Evolutionary conservation across 176 grass and related monocot genomes (phyloP), one percentile per base, ranked within the genome.

Genomic region (Carex cristatella): DNA sequence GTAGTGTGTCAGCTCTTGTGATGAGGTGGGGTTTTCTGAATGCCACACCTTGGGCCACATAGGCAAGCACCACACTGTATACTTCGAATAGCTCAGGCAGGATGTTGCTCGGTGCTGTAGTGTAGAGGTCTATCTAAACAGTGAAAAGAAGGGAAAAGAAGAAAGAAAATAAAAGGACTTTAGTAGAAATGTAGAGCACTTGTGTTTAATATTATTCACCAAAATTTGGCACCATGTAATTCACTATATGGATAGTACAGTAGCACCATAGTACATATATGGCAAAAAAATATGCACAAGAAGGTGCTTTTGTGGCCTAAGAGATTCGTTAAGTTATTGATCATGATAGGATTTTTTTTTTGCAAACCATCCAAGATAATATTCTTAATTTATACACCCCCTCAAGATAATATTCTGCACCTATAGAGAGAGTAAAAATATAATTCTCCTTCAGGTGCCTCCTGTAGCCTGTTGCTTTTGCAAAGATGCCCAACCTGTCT

Each of bases 1-100:
- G 90, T 79, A 95, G 87, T 57, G 91, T 87, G 81, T 95, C 93
- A 63, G 90, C 90, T 80, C 85, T 88, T 85, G 86, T 86, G 65
- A 99, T 91, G 73, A 92, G 88, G 42, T 94, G 86, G 58, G 96
- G 96, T 55, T 82, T 88, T 88, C 92, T 99, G 89, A 84, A 86
- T 58, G 86, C 79, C 84, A 95, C 91, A 79, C 92, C 93, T 87
- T 95, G 93, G 86, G 93, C 91, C 72, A 99, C 84, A 87, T 95
- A 91, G 51, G 96, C 93, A 37, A 99, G 93, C 58, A 93, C 93
- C 65, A 95, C 93, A 18, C 90, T 94, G 56, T 95, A 95, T 71
- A 92, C 89, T 91, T 99, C 93, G 62, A 92, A 99, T 84, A 88
- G 88, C 85, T 99, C 96, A 30, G 96, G 89, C 2, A 88, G 90